These are phyloP conservation scores for Verticillium nonalfalfae DNA, from an alignment of 2,329 filamentous ascomycete genomes.

Conservation along the genomic window DNA sequence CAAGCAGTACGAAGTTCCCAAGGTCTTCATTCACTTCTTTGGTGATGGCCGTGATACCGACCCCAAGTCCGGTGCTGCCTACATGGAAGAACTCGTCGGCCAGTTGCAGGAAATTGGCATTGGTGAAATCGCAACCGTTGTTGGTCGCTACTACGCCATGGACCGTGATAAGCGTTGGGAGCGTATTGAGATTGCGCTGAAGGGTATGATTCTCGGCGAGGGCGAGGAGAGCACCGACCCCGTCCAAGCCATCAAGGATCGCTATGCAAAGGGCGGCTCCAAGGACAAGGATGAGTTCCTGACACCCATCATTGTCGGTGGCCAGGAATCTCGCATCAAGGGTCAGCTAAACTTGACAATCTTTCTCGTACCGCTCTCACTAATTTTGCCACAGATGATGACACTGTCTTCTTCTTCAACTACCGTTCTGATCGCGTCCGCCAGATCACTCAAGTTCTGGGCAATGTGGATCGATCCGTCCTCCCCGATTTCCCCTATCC, in stretches of 20 bases:
- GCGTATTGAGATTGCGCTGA: slow-evolving; percentile 81
- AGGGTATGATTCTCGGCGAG: slow-evolving; percentile 78
- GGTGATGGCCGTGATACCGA: slow-evolving; percentile 97
- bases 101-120: slow-evolving; percentile 77
- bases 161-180: slow-evolving; percentile 99
- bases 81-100: slow-evolving; percentile 80
- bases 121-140: slow-evolving; percentile 85
- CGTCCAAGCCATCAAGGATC: slow-evolving; percentile 77
- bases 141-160: slow-evolving; percentile 98
- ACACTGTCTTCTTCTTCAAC: slow-evolving; percentile 99
- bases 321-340: slow-evolving; percentile 78
- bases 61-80: slow-evolving; percentile 83
- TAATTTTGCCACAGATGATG: slow-evolving; percentile 59
- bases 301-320: slow-evolving; percentile 92
- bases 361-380: neutral
- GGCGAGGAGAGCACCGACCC: slow-evolving; percentile 82
- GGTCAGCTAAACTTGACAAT: slow-evolving; percentile 41
- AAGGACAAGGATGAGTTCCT: slow-evolving; percentile 93
- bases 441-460: slow-evolving; percentile 91
- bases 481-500: slow-evolving; percentile 90
- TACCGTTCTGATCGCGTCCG: slow-evolving; percentile 97
- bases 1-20: slow-evolving; percentile 77
- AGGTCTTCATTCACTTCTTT: slow-evolving; percentile 99
- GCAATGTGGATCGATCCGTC: slow-evolving; percentile 86
- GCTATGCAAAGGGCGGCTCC: slow-evolving; percentile 66